Evolutionary conservation across 345 rosid genomes (phyloP), one percentile per base, ranked within the genome.

Genomic region (Trapa incisa): DNA sequence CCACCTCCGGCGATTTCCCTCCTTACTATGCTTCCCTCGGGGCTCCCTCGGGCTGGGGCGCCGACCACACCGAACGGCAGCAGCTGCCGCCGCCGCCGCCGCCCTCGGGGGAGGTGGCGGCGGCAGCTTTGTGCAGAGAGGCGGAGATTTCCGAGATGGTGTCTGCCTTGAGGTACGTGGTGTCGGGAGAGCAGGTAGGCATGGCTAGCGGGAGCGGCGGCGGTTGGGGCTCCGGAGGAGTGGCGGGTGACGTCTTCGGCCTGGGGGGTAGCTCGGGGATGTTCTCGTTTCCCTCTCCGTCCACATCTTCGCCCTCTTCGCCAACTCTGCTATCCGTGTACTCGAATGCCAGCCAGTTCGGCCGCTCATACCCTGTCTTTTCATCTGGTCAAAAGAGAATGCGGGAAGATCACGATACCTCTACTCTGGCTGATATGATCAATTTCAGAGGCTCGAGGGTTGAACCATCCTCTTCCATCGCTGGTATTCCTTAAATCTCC

Each of bases 151-250:
- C 61, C 41, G 68, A 29, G 67, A 70, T 70, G 63, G 73, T 64
- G 53, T 70, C 73, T 12, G 73, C 73, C 32, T 39, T 70, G 67
- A 64, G 73, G 35, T 62, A 64, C 22, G 73, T 70, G 37, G 67
- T 64, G 35, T 70, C 71, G 6, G 65, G 61, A 63, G 61, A 35
- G 61, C 68, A 70, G 29, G 29, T 22, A 22, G 29, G 29, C 29
- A 22, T 22, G 29, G 29, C 29, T 22, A 37, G 45, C 33, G 3
- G 14, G 29, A 41, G 66, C 8, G 66, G 66, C 48, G 29, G 39
- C 41, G 29, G 47, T 12, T 64, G 66, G 47, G 47, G 41, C 48
- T 38, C 47, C 22, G 66, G 12, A 41, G 41, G 12, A 41, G 41
- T 32, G 11, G 60, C 33, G 7, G 9, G 35, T 11, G 60, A 54